These are phyloP conservation scores for Pichia terricola DNA, from an alignment of 1,139 yeast species.

Conservation along the genomic window DNA sequence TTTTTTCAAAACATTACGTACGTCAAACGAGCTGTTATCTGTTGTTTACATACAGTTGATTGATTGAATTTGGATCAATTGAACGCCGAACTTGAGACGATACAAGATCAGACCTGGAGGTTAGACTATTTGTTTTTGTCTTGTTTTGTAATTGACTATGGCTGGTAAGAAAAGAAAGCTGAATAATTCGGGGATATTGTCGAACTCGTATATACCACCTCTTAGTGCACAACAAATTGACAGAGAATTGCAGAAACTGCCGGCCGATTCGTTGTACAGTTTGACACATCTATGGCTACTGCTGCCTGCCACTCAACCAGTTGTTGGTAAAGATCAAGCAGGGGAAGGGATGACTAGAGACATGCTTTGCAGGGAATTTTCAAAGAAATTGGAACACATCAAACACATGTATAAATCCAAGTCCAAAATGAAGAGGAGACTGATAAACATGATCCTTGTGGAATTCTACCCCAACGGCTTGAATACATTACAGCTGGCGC, in stretches of 20 bases:
- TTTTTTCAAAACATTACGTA: too few relatives aligned
- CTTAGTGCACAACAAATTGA: constrained; percentile 16
- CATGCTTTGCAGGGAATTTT: constrained; percentile 12
- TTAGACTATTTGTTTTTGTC: too few relatives aligned
- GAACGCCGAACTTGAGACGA: too few relatives aligned
- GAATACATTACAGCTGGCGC: constrained; percentile 61
- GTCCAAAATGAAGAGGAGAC: constrained; percentile 31
- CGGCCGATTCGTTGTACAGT: constrained; percentile 23
- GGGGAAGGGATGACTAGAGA: constrained; percentile 13
- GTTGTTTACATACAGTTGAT: too few relatives aligned
- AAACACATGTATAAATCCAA: constrained; percentile 9
- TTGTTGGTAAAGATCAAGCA: constrained; percentile 12
- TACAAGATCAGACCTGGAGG: too few relatives aligned
- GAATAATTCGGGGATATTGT: constrained; percentile 22
- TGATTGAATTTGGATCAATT: too few relatives aligned
- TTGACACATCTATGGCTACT: constrained; percentile 25
- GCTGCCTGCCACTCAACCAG: constrained; percentile 23
- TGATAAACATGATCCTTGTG: constrained; percentile 41
- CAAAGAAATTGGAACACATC: constrained; percentile 8
- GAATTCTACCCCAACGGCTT: constrained; percentile 58
- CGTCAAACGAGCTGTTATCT: too few relatives aligned
- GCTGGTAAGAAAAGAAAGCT: constrained; percentile 5
- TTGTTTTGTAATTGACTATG: neutral
- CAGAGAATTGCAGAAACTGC: constrained; percentile 19
- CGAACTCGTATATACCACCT: constrained; percentile 25